Base-by-base conservation (phyloP, 1,284 basidiomycete genomes). In the Ustilago sp. region DNA sequence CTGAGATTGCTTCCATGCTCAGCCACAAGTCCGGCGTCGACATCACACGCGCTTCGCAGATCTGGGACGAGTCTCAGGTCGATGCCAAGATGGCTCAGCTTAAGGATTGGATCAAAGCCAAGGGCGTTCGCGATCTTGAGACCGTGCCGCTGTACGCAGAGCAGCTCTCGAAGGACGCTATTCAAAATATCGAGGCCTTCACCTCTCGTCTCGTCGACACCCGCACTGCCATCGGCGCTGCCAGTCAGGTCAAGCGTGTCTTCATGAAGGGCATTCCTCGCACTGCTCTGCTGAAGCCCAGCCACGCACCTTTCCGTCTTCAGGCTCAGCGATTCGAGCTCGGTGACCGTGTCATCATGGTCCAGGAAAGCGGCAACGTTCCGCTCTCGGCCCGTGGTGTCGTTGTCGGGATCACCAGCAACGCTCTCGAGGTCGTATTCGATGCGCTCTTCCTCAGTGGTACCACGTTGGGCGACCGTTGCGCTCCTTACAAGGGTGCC, bases 261-360 rank as follows among this genome's bases (percentile, higher is more conserved):
- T 91, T 94, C 34, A 92, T 99, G 67, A 93, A 94, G 83, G 91
- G 91, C 41, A 94, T 98, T 36, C 96, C 96, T 7, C 91, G 95
- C n/a, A 93, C 94, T 82, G 95, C 94, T 0, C 91, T 99, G 2
- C 90, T 99, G 70, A 98, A 98, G 86, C 97, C 97, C 7, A 89
- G 91, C 3, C 95, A 99, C 87, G 92, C 94, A 1, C 89, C 92
- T 5, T 95, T 94, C 85, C 92, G 95, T 23, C 89, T 99, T 13
- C 94, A 95, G 80, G 93, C 93, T 61, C 97, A 99, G 87, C 88
- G 87, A n/a, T 99, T 98, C 83, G 88, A 89, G 0, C 89, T 98
- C 3, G 96, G 96, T n/a, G 96, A 99, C 87, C 90, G 97, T 13
- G 95, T 98, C 43, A 92, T 93, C 34, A 96, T 96, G 92, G 94